These are phyloP conservation scores for Cercospora sp. DNA, from an alignment of 2,329 filamentous ascomycete genomes.

Conservation along the genomic window DNA sequence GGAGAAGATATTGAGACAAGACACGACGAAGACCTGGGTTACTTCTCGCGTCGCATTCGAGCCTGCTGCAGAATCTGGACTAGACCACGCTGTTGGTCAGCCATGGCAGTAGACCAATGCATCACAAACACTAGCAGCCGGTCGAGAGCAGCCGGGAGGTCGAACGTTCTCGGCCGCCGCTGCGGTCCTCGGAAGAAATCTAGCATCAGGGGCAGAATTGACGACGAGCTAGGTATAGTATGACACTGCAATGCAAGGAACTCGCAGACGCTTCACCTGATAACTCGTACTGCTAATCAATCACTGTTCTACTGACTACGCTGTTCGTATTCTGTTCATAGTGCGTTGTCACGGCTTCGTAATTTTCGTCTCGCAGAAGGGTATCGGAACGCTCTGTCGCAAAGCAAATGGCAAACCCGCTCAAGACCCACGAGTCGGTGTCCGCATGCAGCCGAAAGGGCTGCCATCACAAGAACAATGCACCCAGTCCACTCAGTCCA, in stretches of 20 bases:
- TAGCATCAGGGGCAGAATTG: slow-evolving; percentile 25
- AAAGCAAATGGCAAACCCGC: neutral
- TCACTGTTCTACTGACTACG: neutral
- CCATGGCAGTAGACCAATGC: neutral
- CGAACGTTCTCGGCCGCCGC: neutral
- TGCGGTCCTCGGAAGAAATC: neutral
- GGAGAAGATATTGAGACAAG: neutral
- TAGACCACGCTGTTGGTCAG: neutral
- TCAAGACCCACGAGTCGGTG: neutral
- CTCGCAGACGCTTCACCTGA: neutral
- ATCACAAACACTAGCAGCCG: neutral
- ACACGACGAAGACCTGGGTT: neutral
- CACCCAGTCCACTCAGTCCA: slow-evolving; percentile 20
- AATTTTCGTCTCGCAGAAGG: slow-evolving; percentile 17
- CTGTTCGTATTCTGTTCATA: neutral
- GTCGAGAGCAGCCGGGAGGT: neutral
- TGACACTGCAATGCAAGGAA: slow-evolving; percentile 8
- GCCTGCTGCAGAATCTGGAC: neutral
- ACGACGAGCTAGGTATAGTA: slow-evolving; percentile 17
- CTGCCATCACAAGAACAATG: slow-evolving; percentile 19
- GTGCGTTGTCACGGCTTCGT: slow-evolving; percentile 11
- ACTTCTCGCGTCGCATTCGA: neutral
- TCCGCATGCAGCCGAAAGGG: neutral
- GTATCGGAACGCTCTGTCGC: slow-evolving; percentile 17
- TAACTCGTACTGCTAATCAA: neutral